Conservation (phyloP, 768 basidiomycete species). For the Lentinula sp. region DNA sequence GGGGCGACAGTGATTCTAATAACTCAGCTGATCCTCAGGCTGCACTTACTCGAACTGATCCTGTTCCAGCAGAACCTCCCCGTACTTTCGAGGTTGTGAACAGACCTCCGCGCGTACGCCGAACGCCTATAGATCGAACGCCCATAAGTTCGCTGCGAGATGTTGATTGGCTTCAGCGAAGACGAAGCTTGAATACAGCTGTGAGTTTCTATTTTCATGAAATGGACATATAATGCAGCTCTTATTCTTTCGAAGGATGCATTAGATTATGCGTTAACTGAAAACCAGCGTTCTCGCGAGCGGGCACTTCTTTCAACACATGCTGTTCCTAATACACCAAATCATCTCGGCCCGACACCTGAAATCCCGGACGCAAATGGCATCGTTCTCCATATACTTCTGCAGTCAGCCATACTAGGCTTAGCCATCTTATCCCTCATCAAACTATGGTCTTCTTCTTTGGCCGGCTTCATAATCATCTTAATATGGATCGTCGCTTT, state of each 20-base stretch:
- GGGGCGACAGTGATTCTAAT: constrained; percentile 40
- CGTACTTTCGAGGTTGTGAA: constrained; percentile 47
- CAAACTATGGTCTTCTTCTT: constrained; percentile 52
- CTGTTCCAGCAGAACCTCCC: constrained; percentile 13
- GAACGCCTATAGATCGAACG: constrained; percentile 3
- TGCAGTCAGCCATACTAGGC: constrained; percentile 55
- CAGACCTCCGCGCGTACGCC: constrained; percentile 32
- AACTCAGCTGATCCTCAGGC: constrained; percentile 23
- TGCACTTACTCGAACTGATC: constrained; percentile 9
- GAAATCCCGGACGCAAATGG: constrained; percentile 31
- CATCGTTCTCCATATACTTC: constrained; percentile 39
- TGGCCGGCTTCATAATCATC: constrained; percentile 56
- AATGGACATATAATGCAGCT: neutral
- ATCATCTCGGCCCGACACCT: constrained; percentile 9
- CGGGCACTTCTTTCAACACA: constrained; percentile 36
- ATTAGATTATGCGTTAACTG: constrained; percentile 62
- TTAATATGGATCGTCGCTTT: constrained; percentile 55
- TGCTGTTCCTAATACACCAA: constrained; percentile 39
- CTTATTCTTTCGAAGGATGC: constrained; percentile 47
- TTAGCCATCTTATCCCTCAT: constrained; percentile 52
- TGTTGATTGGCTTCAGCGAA: constrained; percentile 72
- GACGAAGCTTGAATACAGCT: constrained; percentile 65
- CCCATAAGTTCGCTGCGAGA: constrained; percentile 24
- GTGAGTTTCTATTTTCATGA: constrained; percentile 34
- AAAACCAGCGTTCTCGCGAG: constrained; percentile 41